These are phyloP conservation scores for Malus domestica DNA, from an alignment of 306 rosid species.

Conservation along the genomic window ASM211411v1 NC_041790.1:18279501-18280000, in stretches of 20 bases:
- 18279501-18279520: not conserved
- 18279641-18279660: too few species aligned
- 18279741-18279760: too few species aligned
- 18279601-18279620: accelerated
- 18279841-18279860: not conserved
- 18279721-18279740: accelerated
- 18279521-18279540: not conserved
- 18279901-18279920: not conserved
- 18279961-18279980: constrained; percentile 3
- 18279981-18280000: not conserved
- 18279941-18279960: not conserved
- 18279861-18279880: not conserved
- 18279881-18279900: not conserved
- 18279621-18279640: too few species aligned
- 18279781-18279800: not conserved
- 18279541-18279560: not conserved
- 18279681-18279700: too few species aligned
- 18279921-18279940: constrained; percentile 6
- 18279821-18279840: not conserved
- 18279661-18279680: too few species aligned
- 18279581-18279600: too few species aligned
- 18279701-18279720: too few species aligned
- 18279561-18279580: not conserved
- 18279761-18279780: accelerated
- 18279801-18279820: not conserved